A percentile compares a stretch with the other conserved stretches of the same genome.
Conservation (phyloP, 805 yeast species). For the Schwanniomyces pseudopolymorphus region DNA sequence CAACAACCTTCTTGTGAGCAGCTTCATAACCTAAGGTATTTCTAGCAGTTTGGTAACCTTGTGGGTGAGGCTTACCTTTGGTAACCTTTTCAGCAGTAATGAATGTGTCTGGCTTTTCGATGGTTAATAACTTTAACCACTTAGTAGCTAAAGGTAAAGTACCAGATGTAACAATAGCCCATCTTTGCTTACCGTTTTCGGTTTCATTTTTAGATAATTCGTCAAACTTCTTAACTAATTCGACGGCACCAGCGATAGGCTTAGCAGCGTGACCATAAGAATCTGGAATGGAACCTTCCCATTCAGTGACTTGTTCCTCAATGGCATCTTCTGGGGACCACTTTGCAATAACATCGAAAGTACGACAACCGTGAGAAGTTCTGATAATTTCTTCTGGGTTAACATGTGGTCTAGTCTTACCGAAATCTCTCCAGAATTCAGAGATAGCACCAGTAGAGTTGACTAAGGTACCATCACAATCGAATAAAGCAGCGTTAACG, state of each 20-base stretch:
- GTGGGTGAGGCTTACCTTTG: conserved; percentile 84
- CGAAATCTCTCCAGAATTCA: conserved; percentile 77
- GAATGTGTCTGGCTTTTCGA: conserved; percentile 67
- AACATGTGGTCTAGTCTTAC: conserved; percentile 63
- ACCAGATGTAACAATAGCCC: conserved; percentile 90
- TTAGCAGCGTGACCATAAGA: conserved; percentile 70
- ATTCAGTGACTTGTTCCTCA: conserved; percentile 59
- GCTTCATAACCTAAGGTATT: conserved; percentile 41
- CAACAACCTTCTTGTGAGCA: conserved; percentile 47
- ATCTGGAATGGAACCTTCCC: conserved; percentile 70
- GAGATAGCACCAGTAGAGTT: conserved; percentile 82
- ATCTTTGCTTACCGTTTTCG: conserved; percentile 49
- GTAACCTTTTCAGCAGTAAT: conserved; percentile 80
- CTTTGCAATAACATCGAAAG: conserved; percentile 71
- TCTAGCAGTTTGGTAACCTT: conserved; percentile 70
- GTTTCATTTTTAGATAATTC: conserved; percentile 43
- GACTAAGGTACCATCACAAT: conserved; percentile 85
- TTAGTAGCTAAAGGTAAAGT: conserved; percentile 72
- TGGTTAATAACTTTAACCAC: conserved; percentile 68
- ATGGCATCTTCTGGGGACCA: conserved; percentile 76
- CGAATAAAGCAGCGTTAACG: conserved; percentile 61
- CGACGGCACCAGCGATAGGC: conserved; percentile 75
- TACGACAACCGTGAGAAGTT: conserved; percentile 81
- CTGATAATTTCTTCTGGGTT: conserved; percentile 70
- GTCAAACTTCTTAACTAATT: conserved; percentile 56